Evolutionary conservation across 805 yeast genomes (phyloP).

Genomic region (Kodamaea kaohsiungensis): DNA sequence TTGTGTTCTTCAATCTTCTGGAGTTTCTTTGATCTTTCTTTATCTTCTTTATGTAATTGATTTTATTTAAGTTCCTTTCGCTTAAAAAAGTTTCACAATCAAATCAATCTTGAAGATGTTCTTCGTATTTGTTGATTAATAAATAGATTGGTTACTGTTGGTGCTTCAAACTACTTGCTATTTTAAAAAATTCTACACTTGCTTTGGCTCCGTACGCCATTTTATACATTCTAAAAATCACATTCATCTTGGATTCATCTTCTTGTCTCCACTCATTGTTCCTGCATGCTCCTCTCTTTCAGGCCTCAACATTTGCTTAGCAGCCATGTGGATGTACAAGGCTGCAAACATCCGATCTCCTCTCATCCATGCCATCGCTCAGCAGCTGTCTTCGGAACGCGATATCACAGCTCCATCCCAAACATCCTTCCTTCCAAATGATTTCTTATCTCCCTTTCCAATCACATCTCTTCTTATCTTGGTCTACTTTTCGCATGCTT

Average conservation of each 20-base stretch:
- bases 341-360: not conserved
- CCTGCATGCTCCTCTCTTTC: not conserved
- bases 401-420: not conserved
- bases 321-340: not conserved
- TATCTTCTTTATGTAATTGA: no score
- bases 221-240: not conserved
- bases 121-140: no score
- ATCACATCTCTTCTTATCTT: not conserved
- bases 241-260: not conserved
- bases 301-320: not conserved
- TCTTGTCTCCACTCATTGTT: not conserved
- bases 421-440: not conserved
- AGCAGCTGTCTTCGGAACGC: not conserved
- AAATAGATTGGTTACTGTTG: no score
- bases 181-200: not conserved
- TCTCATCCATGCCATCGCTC: no score
- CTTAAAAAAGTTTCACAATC: no score
- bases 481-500: not conserved
- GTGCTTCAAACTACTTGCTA: no score
- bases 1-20: no score
- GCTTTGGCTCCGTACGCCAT: not conserved
- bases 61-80: no score
- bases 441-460: not conserved
- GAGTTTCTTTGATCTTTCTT: no score
- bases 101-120: no score